phyloP scores from a whole-genome alignment of 1,284 basidiomycete species.

The Ganoderma lingzhi region DNA sequence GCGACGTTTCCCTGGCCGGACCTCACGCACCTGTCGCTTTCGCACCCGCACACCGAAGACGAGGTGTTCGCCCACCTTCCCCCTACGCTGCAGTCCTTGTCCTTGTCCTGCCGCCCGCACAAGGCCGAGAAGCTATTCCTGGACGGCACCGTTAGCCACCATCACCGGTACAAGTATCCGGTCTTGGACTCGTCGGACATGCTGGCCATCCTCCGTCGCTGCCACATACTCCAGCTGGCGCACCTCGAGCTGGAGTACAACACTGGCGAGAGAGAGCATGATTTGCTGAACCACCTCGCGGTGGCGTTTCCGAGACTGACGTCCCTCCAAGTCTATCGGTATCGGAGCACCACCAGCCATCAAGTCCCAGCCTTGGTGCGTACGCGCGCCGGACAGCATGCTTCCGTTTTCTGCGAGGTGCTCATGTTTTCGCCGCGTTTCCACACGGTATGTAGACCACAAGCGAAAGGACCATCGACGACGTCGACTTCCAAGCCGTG shows the following conservation, averaged over 20 bases:
- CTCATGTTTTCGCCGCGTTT: neutral
- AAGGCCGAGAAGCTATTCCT: neutral
- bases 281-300: neutral
- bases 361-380: neutral
- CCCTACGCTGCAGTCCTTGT: neutral
- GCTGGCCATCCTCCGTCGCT: neutral
- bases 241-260: neutral
- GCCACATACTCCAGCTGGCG: neutral
- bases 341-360: neutral
- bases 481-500: neutral
- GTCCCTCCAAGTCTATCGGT: neutral
- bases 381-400: neutral
- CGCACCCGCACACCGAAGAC: neutral
- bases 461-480: neutral
- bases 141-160: neutral
- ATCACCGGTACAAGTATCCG: neutral
- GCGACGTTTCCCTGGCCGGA: neutral
- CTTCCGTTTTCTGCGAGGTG: neutral
- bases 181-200: slow-evolving; percentile 7
- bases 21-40: slow-evolving; percentile 5
- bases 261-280: neutral
- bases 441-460: neutral
- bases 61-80: neutral
- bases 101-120: slow-evolving; percentile 1
- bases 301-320: neutral